Evolutionary conservation across 805 yeast species (phyloP), one percentile per base, ranked within the genome.

Genomic region (Wickerhamiella nectarea): DNA sequence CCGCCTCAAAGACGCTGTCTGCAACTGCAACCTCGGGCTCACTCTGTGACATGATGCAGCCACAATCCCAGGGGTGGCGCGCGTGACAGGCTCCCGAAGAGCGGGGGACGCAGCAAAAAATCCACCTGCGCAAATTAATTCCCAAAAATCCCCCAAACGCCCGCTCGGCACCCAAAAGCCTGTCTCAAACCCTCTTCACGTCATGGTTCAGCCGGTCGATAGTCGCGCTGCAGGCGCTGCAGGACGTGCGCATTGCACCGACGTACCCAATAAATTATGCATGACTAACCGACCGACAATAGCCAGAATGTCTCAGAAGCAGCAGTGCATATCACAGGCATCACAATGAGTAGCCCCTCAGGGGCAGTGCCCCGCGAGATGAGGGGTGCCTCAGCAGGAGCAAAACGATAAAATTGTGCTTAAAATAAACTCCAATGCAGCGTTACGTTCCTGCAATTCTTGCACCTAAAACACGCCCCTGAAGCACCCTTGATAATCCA

Each of bases 381-480:
- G 31, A 12, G 28, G 12, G n/a, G 28, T 7, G 4, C n/a, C 25
- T 6, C 6, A 22, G 9, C 12, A 25, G 6, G 4, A 11, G 9
- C 12, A 12, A 28, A 28, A 5, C 31, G 3, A 14, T 28, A 4
- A 12, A 28, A 28, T 11, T 28, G 9, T 10, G 9, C 28, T n/a
- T 25, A 25, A 25, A 7, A 10, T 25, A 28, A 28, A 8, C 31
- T 28, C 31, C 6, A 8, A 7, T 28, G 31, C 31, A 28, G 31
- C 15, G 31, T 11, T 28, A 28, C n/a, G 31, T 15, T 12, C 31
- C 8, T 10, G 14, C 12, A n/a, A 28, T 12, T 10, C n/a, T n/a
- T 10, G n/a, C 22, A 35, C 26, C 10, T 35, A 35, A 39, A 39
- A 39, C 42, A 39, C 31, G 42, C 42, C 42, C 42, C 42, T 39